Base-by-base conservation (phyloP, 352 stramenopile genomes). In the Phytopythium mirpurense region DNA sequence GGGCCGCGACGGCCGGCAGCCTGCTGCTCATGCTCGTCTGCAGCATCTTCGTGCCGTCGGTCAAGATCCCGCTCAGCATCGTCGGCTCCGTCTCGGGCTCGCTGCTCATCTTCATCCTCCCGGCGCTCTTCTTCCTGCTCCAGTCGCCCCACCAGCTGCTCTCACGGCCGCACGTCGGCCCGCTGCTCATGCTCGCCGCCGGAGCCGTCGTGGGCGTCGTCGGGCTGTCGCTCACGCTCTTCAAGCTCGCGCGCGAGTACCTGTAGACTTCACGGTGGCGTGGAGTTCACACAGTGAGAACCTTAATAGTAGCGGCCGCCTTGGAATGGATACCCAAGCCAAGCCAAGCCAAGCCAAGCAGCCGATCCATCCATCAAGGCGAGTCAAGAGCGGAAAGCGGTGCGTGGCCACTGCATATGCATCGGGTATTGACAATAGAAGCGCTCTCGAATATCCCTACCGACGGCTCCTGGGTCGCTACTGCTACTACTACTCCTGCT, bases 51-150 rank as follows among this genome's bases (percentile, higher is more conserved):
- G 78, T 88, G 51, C 80, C 78, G 59, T 85, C 60, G 2, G 77
- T 88, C 53, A 90, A 88, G 63, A 87, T 88, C 48, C 77, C 80
- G 41, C 54, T 90, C 32, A 88, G 75, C 50, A 90, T 90, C 56
- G 80, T 91, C 23, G 80, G 80, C 31, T 88, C 75, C 6, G 78
- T 84, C 34, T 84, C 76, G 2, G 78, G 80, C n/a, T 91, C 80
- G 54, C 55, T 91, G 29, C 56, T 91, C 47, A 91, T 91, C 55
- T 89, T 89, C 61, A 79, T 91, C 54, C 82, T 91, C 75, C 78
- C 80, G 40, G 76, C 80, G 35, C 63, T 91, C 45, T 91, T 89
- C 59, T 91, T 67, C 68, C 65, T 89, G 61, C 54, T 91, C 55
- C 80, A 84, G 56, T 71, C 69, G 19, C 60, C 46, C 8, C 61